These are phyloP conservation scores for Domatiomyces catenatus DNA, from an alignment of 2,329 filamentous ascomycete genomes.

Conservation along the genomic window DNA sequence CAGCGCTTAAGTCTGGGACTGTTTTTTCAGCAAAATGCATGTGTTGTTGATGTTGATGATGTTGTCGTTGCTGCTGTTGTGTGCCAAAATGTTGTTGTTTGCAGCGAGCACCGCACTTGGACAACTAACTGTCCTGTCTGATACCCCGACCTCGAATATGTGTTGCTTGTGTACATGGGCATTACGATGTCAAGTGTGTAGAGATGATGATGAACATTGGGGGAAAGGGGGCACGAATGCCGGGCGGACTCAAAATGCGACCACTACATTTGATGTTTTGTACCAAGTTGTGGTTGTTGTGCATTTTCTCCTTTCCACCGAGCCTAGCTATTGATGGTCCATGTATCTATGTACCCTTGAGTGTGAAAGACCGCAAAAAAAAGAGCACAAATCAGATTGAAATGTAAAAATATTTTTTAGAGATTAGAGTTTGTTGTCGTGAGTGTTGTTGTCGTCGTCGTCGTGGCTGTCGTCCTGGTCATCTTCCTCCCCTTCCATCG, in stretches of 20 bases:
- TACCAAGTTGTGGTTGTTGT: background rate
- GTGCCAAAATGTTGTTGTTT: background rate
- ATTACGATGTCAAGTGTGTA: background rate
- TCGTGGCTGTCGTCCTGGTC: too few species aligned
- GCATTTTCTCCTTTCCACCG: too few species aligned
- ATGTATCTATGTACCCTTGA: background rate
- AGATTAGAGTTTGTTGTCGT: too few species aligned
- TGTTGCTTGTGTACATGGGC: background rate
- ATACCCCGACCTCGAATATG: background rate
- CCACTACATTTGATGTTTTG: background rate
- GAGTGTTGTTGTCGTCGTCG: background rate
- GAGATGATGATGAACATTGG: background rate
- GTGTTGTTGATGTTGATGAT: background rate
- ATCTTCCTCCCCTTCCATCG: background rate
- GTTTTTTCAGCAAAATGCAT: background rate
- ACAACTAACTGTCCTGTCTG: background rate
- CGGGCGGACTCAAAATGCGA: background rate
- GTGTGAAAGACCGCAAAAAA: background rate
- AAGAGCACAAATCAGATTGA: too few species aligned
- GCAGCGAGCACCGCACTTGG: background rate
- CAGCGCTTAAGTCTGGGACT: background rate
- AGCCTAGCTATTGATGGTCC: too few species aligned
- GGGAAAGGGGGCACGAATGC: too few species aligned
- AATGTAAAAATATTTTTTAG: too few species aligned
- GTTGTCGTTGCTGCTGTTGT: too few species aligned